Base-by-base conservation (phyloP, 1,139 yeast species). In the Diutina sp. region DNA sequence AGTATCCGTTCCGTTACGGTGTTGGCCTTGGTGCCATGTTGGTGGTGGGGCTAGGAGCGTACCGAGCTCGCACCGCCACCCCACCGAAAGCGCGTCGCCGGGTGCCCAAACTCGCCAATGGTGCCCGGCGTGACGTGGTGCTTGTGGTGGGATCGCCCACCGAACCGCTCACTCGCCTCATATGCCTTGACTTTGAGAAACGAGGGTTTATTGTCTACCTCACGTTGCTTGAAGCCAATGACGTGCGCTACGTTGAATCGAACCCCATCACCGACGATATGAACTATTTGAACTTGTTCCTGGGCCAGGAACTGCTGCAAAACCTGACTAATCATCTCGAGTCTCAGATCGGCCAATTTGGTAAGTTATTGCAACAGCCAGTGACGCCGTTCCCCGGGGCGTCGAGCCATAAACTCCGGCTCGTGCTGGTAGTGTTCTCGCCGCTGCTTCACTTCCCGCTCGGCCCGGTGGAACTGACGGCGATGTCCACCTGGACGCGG, bases 151-250 rank as follows among this genome's bases (percentile, higher is more conserved):
- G 95, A 1, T 85, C 91, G 1, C 91, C 93, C 1, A 77, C 83
- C 0, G 95, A 87, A 60, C 90, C 91, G 0, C 70, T 88, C 60
- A 83, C 90, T 0, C 73, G 90, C 58, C 73, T 84, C 55, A 72
- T 89, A 46, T 89, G 90, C 0, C 76, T 81, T 57, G 96, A 89
- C 65, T 76, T 89, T 62, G 90, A 87, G 60, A 79, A 79, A 55
- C 73, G 96, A 57, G 96, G 96, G 1, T 87, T 87, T 65, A 84
- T 89, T 41, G 90, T 89, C 3, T 89, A 85, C 67, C 74, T 89
- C 62, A 84, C 95, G 1, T 83, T 88, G 4, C 70, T 83, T 12
- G 85, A 85, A 58, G 83, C 80, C 11, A 80, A 78, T 55, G 95
- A 87, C 62, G 75, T 79, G 57, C 78, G 75, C 59, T 77, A 82